Base-by-base conservation (phyloP, 768 basidiomycete genomes). In the Agrocybe pediades region DNA sequence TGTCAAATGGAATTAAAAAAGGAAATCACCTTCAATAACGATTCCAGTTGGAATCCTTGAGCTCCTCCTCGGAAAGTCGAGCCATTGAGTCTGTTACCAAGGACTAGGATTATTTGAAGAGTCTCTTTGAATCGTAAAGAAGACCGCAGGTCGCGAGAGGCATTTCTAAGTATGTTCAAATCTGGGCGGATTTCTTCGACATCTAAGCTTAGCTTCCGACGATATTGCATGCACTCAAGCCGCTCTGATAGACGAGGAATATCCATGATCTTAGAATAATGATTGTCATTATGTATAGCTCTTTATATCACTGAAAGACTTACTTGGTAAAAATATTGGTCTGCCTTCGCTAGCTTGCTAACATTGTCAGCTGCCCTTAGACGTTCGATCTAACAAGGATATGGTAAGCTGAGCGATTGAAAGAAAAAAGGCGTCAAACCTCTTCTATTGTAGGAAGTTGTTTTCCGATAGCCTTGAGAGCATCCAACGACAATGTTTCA, bases 21-120 rank as follows among this genome's bases (percentile, higher is more conserved):
- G 7, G 21, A 7, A 51, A 66, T 17, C 48, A 93, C 94, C 86
- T 95, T 94, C 20, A 86, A 67, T 21, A 98, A 69, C 0, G 88
- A 84, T 50, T 91, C 88, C 21, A 98, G 73, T 60, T 87, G 88
- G 71, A 98, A 96, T 1, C 95, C 95, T 3, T 73, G 74, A 13
- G 95, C 95, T 27, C 83, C 81, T 16, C 95, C 95, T 33, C 94
- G 84, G 69, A 92, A 94, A 0, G 83, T 88, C 1, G 89, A 86
- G 1, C 79, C 81, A 66, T 98, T 97, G 57, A 98, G 68, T 0
- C 80, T 80, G 62, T 97, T 98, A 0, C 95, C 95, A 16, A 96
- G 74, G 1, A 77, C 70, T 2, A 97, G 75, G 0, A 96, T 81
- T 29, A 88, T 90, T 72, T 86, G 83, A 15, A 97, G 71, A 1